Conservation (phyloP, 2,329 filamentous ascomycete species). For the Boeremia lycopersici region DNA sequence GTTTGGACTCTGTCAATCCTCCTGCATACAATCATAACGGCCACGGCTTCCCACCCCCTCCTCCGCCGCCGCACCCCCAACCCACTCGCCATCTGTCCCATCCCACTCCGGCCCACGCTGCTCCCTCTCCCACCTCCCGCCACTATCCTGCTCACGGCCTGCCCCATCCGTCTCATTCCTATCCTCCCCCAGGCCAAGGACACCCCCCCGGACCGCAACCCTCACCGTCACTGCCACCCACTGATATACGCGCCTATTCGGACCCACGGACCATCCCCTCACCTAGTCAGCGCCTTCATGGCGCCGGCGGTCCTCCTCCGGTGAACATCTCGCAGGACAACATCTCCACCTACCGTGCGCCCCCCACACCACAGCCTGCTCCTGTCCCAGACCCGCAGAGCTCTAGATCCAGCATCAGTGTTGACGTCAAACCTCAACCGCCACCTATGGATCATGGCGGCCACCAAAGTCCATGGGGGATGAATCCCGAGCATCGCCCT, state of each 20-base stretch:
- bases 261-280: slow-evolving; percentile 43
- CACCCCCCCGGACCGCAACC: slow-evolving; percentile 33
- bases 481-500: slow-evolving; percentile 41
- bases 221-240: slow-evolving; percentile 41
- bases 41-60: slow-evolving; percentile 41
- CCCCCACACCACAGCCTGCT: slow-evolving; percentile 39
- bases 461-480: slow-evolving; percentile 40
- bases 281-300: slow-evolving; percentile 44
- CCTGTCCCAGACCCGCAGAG: slow-evolving; percentile 26
- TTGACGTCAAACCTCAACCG: slow-evolving; percentile 37
- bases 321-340: slow-evolving; percentile 44
- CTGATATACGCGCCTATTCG: slow-evolving; percentile 42
- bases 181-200: slow-evolving; percentile 28
- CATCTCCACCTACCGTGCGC: slow-evolving; percentile 40
- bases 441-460: slow-evolving; percentile 45
- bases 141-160: slow-evolving; percentile 35
- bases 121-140: slow-evolving; percentile 36
- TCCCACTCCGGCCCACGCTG: slow-evolving; percentile 37
- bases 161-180: slow-evolving; percentile 31
- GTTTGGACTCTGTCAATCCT: slow-evolving; percentile 46
- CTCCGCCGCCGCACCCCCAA: slow-evolving; percentile 37
- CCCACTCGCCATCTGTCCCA: slow-evolving; percentile 37
- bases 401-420: slow-evolving; percentile 35
- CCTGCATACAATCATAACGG: slow-evolving; percentile 40
- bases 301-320: slow-evolving; percentile 36